These are phyloP conservation scores for Debaryomyces nepalensis DNA, from an alignment of 1,139 yeast species.

Conservation along the genomic window DNA sequence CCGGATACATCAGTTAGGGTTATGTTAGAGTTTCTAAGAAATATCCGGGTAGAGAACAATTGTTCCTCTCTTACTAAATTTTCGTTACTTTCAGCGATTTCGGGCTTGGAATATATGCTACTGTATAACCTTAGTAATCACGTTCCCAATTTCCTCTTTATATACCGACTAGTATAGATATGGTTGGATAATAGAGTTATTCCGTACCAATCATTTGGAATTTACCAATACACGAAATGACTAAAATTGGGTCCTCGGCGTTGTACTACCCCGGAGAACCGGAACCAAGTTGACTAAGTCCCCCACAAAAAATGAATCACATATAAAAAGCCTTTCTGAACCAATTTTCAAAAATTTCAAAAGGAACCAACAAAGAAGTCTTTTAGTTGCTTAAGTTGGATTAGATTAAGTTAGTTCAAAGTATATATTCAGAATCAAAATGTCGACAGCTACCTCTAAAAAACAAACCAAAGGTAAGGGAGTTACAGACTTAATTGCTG, in stretches of 20 bases:
- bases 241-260: constrained; percentile 11
- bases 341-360: constrained; percentile 6
- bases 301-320: constrained; percentile 13
- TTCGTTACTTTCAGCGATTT: constrained; percentile 8
- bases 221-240: constrained; percentile 12
- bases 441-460: constrained; percentile 24
- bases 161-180: constrained; percentile 11
- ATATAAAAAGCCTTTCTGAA: constrained; percentile 7
- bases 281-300: constrained; percentile 11
- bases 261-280: constrained; percentile 16
- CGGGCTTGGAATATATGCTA: constrained; percentile 11
- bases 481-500: constrained; percentile 84
- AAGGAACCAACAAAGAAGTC: neutral
- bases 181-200: neutral
- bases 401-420: constrained; percentile 1
- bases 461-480: constrained; percentile 40
- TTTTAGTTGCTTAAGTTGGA: constrained; percentile 5
- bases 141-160: constrained; percentile 12
- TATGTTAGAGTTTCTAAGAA: constrained; percentile 16
- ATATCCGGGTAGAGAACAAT: constrained; percentile 3
- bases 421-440: constrained; percentile 8
- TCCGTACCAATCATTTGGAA: constrained; percentile 5
- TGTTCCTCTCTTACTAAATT: constrained; percentile 9
- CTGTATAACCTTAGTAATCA: constrained; percentile 9
- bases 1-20: constrained; percentile 13